phyloP scores from a whole-genome alignment of 306 rosid species.

The Boehmeria nivea region DNA sequence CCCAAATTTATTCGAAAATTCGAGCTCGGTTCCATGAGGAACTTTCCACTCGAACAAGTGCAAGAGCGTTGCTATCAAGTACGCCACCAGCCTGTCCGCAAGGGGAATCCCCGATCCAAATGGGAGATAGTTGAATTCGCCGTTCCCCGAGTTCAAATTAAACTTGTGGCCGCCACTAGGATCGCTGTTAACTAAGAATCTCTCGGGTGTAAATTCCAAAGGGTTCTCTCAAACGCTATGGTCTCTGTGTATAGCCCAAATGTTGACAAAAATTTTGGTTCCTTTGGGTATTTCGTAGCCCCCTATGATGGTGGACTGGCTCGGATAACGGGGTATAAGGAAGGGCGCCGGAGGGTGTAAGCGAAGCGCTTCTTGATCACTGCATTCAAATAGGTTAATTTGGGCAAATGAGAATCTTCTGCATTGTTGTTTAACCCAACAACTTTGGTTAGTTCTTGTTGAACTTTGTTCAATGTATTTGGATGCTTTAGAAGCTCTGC shows the following conservation, averaged over 20 bases:
- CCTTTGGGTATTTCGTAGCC: slow-evolving; percentile 67
- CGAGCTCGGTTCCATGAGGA: slow-evolving; percentile 31
- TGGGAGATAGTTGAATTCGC: slow-evolving; percentile 58
- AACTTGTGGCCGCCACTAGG: slow-evolving; percentile 44
- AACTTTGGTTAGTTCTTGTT: slow-evolving; percentile 36
- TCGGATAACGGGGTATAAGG: slow-evolving; percentile 51
- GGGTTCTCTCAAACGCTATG: slow-evolving; percentile 59
- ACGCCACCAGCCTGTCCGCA: slow-evolving; percentile 60
- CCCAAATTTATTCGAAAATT: slow-evolving; percentile 51
- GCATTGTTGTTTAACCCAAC: slow-evolving; percentile 49
- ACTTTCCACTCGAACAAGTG: slow-evolving; percentile 61
- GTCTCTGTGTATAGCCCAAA: slow-evolving; percentile 81
- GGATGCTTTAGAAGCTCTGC: slow-evolving; percentile 52
- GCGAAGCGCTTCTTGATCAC: slow-evolving; percentile 63
- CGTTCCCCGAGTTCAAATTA: too few species aligned
- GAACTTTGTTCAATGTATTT: slow-evolving; percentile 34
- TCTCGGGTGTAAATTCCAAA: slow-evolving; percentile 51
- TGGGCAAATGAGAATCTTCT: slow-evolving; percentile 57
- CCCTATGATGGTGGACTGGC: slow-evolving; percentile 33
- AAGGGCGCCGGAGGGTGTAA: slow-evolving; percentile 56
- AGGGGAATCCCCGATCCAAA: slow-evolving; percentile 70
- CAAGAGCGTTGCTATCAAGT: slow-evolving; percentile 46
- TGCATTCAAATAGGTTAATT: slow-evolving; percentile 51
- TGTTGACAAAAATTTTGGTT: slow-evolving; percentile 45
- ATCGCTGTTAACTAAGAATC: slow-evolving; percentile 39